Base-by-base conservation (phyloP, 495 filamentous ascomycete genomes). In the Bryoglossum gracile region DNA sequence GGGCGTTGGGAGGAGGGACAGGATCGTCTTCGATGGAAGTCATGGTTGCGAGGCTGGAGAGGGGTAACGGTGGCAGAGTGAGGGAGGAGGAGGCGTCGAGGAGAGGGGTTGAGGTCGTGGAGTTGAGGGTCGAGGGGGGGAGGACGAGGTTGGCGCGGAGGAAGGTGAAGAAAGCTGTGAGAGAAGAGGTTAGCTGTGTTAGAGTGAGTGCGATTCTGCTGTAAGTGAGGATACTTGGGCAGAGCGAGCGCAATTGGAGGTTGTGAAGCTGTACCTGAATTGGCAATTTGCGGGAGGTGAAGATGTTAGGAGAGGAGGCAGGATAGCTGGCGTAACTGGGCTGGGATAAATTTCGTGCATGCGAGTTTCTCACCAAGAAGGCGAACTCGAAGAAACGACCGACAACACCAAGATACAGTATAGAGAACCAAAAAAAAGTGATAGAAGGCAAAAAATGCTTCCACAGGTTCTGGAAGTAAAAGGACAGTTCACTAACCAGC, bases 81-180 rank as follows among this genome's bases (percentile, higher is more conserved):
- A 51, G 56, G 5, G 52, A 59, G n/a, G 54, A 59, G 26, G 50
- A 56, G 3, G 56, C 45, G 36, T 60, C 30, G 42, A 62, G 57
- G 46, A 61, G 39, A 46, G 55, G 54, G 38, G 56, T 61, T 10
- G 54, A 55, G 3, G 52, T 52, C 21, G 33, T 61, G 4, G 54
- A 58, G 24, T 54, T 57, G 6, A 58, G 21, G 3, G 51, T 52
- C 45, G 47, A 57, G 30, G 73, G 61, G 14, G 67, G 70, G 28
- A 76, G 71, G 33, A 74, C 69, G 46, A 78, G 68, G 55, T 78
- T 78, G 44, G 73, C 75, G 38, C 73, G 69, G 19, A 78, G 65
- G 58, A 76, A 77, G 48, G 68, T 68, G 58, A 78, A 75, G 63
- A 78, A 78, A 33, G 75, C 75, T 78, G 45, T 16, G 32, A 17